Percentiles rank a stretch among this genome's conserved stretches.
These are phyloP conservation scores for Coniferiporia sulphurascens DNA, from an alignment of 1,284 basidiomycete genomes.

Conservation along the genomic window DNA sequence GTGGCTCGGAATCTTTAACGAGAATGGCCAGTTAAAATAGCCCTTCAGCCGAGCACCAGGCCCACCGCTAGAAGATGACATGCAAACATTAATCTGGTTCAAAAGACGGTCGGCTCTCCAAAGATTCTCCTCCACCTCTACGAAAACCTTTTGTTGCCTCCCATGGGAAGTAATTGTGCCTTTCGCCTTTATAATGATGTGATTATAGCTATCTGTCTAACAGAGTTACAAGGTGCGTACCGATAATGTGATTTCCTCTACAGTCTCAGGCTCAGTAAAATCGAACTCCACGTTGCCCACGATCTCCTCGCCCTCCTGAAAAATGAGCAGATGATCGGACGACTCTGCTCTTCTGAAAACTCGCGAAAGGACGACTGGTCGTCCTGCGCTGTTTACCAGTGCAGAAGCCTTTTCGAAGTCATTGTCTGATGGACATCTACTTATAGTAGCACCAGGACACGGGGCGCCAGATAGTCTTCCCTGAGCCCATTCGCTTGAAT, in stretches of 20 bases:
- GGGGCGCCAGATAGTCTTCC: neutral
- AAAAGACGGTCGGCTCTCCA: neutral
- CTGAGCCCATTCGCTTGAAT: neutral
- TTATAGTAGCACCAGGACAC: neutral
- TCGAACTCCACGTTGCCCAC: conserved; percentile 9
- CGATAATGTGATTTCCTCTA: conserved; percentile 6
- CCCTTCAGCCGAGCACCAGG: conserved; percentile 4
- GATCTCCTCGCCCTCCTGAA: conserved; percentile 6
- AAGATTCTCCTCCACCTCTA: neutral
- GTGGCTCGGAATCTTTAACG: conserved; percentile 2
- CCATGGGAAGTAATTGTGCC: neutral
- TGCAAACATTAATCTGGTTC: neutral
- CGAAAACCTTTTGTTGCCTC: neutral
- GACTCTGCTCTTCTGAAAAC: neutral
- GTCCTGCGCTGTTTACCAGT: neutral
- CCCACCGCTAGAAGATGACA: neutral
- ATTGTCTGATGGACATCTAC: neutral
- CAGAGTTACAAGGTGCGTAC: neutral
- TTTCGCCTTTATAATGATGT: neutral
- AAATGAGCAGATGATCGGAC: neutral
- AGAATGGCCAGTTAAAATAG: conserved; percentile 9
- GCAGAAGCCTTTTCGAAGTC: neutral
- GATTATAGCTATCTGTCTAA: neutral
- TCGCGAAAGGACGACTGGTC: conserved; percentile 1
- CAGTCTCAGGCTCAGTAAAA: conserved; percentile 5